Evolutionary conservation across 2,329 filamentous ascomycete species (phyloP), one percentile per base, ranked within the genome.

Genomic region (Seiridium unicorne): DNA sequence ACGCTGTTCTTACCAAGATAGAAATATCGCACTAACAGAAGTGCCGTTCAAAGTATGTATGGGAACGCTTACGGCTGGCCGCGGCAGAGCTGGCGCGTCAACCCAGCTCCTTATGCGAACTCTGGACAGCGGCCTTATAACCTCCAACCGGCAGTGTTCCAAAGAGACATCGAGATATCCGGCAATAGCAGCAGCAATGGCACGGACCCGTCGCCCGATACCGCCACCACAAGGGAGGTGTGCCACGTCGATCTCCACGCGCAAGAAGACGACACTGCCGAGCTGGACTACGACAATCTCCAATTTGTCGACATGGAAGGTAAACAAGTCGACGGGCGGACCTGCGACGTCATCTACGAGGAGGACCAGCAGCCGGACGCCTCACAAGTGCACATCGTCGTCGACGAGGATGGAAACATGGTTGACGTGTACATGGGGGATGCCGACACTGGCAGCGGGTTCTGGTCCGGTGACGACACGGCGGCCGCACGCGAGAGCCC

Each of bases 291-390:
- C 49, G 51, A 55, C 38, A 40, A 59, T 46, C 57, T 26, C 26
- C 18, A 42, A 18, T 59, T 59, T 36, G 57, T 38, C n/a, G 57
- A 59, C 44, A 32, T 55, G 57, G 51, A 57, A 34, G 57, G 57
- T 51, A 56, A 59, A n/a, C 40, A 32, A 32, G 42, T 59, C 26
- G 51, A 57, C 57, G 57, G 57, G 32, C 53, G 51, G 9, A 44
- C 51, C 31, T 59, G 57, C 40, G 42, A 56, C 42, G 35, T 59
- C 51, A 59, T 59, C 26, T 59, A 59, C 34, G 51, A 56, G 32
- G 57, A n/a, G n/a, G n/a, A n/a, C n/a, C n/a, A n/a, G n/a, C n/a
- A n/a, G n/a, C n/a, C n/a, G n/a, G n/a, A 59, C 48, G 1, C 48
- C 5, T n/a, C 13, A 35, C 13, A 35, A 11, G 32, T 35, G 48